These are phyloP conservation scores for Avena atlantica DNA, from an alignment of 176 grass and related monocot genomes.

Conservation along the genomic window DNA sequence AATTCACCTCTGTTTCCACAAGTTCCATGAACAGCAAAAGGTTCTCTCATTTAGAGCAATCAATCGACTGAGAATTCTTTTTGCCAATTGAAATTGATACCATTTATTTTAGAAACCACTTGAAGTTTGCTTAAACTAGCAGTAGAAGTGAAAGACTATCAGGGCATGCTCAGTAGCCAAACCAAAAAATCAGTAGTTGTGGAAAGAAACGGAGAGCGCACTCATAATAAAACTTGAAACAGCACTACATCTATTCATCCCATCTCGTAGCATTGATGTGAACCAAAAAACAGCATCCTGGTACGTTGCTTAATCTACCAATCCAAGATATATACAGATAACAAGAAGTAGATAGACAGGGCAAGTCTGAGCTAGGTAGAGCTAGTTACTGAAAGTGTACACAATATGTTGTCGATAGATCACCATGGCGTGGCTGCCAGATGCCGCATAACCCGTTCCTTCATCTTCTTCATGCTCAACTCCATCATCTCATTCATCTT, in stretches of 20 bases:
- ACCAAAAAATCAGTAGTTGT: too few species aligned
- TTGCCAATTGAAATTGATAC: too few species aligned
- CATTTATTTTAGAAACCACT: too few species aligned
- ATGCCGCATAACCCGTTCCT: background rate
- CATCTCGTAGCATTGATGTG: background rate
- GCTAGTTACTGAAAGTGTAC: background rate
- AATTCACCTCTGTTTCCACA: too few species aligned
- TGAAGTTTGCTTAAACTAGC: too few species aligned
- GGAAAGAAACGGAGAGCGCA: background rate
- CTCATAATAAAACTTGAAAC: background rate
- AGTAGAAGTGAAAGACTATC: too few species aligned
- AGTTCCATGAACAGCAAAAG: too few species aligned
- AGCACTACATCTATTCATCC: background rate
- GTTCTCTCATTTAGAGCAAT: too few species aligned
- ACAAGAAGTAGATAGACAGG: background rate
- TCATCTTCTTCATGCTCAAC: background rate
- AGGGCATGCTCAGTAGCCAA: too few species aligned
- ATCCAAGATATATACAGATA: background rate
- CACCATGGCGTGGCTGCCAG: constrained; percentile 40
- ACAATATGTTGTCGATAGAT: background rate
- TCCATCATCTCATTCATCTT: constrained; percentile 41
- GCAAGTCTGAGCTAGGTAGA: background rate
- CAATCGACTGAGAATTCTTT: too few species aligned
- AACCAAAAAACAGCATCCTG: background rate
- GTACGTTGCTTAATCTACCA: background rate